Percentiles rank a stretch among this genome's conserved stretches.
Conservation (phyloP, 2,329 filamentous ascomycete species). For the Apiospora saccharicola region DNA sequence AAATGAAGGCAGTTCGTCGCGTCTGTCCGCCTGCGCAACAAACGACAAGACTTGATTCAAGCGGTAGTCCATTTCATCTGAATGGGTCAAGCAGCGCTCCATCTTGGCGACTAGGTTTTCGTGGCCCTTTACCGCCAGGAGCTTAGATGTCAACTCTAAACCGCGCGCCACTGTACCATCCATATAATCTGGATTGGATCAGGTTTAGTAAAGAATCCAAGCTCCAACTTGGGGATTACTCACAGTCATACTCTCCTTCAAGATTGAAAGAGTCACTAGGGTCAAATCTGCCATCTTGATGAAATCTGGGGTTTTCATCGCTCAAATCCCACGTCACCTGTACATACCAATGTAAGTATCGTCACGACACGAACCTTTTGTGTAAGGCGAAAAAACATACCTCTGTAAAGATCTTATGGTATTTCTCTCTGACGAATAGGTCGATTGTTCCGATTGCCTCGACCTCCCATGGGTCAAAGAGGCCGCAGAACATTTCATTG, state of each 20-base stretch:
- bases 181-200: neutral
- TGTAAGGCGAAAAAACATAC: neutral
- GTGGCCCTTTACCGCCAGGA: neutral
- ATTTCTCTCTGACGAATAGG: conserved; percentile 28
- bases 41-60: neutral
- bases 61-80: neutral
- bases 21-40: conserved; percentile 21
- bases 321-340: conserved; percentile 30
- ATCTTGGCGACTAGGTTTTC: neutral
- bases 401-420: conserved; percentile 20
- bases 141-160: neutral
- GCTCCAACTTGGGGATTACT: neutral
- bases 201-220: neutral
- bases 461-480: conserved; percentile 33
- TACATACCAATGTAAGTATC: neutral
- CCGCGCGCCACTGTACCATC: neutral
- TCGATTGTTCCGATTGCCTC: conserved; percentile 32
- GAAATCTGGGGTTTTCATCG: neutral
- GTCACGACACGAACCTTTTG: neutral
- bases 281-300: neutral
- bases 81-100: conserved; percentile 21
- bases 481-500: conserved; percentile 27
- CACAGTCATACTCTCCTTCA: conserved; percentile 12
- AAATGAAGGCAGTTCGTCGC: conserved; percentile 14
- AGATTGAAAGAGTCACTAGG: neutral